phyloP scores from a whole-genome alignment of 108 stramenopile genomes.

The Cyclotella kingstonii region DNA sequence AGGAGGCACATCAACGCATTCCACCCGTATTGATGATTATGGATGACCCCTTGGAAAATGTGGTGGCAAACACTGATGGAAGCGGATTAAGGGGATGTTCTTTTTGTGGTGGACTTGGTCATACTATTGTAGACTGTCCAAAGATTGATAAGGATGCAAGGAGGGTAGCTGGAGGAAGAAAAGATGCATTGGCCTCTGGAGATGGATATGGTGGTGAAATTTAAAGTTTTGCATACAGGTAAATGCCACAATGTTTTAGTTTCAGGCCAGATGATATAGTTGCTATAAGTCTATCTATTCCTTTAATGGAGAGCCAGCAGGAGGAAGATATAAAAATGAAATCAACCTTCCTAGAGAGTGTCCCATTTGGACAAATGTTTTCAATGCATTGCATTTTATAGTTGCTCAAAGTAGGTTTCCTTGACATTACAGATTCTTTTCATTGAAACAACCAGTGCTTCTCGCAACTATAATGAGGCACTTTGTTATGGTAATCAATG shows the following conservation, averaged over 20 bases:
- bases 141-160: slow-evolving; percentile 98
- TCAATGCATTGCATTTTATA: no score
- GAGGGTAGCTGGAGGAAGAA: slow-evolving; percentile 85
- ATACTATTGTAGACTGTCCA: slow-evolving; percentile 97
- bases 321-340: no score
- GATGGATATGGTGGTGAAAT: slow-evolving; percentile 92
- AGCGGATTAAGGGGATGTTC: slow-evolving; percentile 92
- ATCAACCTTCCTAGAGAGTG: no score
- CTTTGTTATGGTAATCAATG: no score
- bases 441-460: no score
- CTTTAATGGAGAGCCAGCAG: neutral
- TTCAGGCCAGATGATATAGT: neutral
- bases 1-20: slow-evolving; percentile 97
- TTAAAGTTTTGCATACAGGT: neutral
- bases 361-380: no score
- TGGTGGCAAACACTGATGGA: slow-evolving; percentile 46
- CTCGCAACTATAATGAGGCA: no score
- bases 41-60: slow-evolving; percentile 91
- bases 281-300: neutral
- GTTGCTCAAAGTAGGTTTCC: no score
- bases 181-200: slow-evolving; percentile 84
- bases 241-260: neutral
- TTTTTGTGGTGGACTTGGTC: slow-evolving; percentile 98
- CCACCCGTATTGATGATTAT: slow-evolving; percentile 97
- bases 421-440: no score